Evolutionary conservation across 2,329 filamentous ascomycete genomes (phyloP), one percentile per base, ranked within the genome.

Genomic region (Microdochium bolleyi): DNA sequence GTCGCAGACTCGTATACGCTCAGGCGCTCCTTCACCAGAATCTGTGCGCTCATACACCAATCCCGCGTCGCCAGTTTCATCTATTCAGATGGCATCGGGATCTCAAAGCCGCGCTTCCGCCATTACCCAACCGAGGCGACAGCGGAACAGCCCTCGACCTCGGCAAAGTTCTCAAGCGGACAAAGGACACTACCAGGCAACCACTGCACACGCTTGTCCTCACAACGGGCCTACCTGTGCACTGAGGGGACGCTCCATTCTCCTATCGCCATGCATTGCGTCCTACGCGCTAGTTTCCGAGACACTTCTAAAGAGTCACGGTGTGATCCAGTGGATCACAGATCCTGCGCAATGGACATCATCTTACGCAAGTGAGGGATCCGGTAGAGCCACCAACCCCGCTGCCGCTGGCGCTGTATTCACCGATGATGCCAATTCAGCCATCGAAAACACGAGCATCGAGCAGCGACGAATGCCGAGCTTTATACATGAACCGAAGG

Each of bases 191-290:
- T 19, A n/a, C 21, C 27, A 46, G 10, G 4, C 30, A 5, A 22
- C 14, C 38, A 16, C 14, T 4, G 5, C 51, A 52, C 51, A 53
- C 37, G 38, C 53, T 14, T 78, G 75, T 54, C 55, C 56, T 1
- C 64, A 67, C 34, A 64, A 62, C 9, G 63, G 64, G 3, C 44
- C 57, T 0, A 52, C 62, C 9, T 80, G 78, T 54, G 60, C 63
- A 1, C 58, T 81, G 22, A 57, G 61, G 0, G 64, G 62, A 16
- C 66, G 57, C 34, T 60, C 63, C 0, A 57, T 80, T 30, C 55
- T 80, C 1, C 60, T 80, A 2, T 67, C 73, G 0, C 70, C 72
- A 0, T 72, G 68, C 50, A 68, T 78, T 16, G 60, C 72, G 13
- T 53, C 60, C 2, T 65, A 66, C 10, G 64, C 65, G 0, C 64